These are phyloP conservation scores for Anisodus acutangulus DNA, from an alignment of 257 asterid species.

Conservation along the genomic window DNA sequence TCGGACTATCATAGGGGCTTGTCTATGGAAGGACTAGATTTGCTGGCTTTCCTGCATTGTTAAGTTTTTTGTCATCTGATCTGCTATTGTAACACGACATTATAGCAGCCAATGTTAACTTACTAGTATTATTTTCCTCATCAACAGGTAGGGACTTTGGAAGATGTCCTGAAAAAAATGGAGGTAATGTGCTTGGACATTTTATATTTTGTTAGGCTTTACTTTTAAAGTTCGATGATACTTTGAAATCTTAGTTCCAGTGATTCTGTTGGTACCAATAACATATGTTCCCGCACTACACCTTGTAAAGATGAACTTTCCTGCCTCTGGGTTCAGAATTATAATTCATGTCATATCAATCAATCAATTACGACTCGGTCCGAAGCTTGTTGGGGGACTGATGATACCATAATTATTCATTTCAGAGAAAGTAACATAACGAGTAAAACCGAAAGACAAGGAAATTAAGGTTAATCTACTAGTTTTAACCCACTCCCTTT, in stretches of 20 bases:
- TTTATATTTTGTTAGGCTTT: background rate
- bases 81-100: background rate
- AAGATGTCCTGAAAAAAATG: constrained; percentile 92
- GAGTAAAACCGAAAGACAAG: background rate
- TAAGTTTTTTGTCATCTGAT: background rate
- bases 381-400: background rate
- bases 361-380: background rate
- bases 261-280: background rate
- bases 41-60: background rate
- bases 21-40: background rate
- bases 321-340: background rate
- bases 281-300: background rate
- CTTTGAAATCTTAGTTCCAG: background rate
- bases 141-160: constrained; percentile 93
- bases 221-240: background rate
- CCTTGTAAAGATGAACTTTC: background rate
- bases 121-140: constrained; percentile 23
- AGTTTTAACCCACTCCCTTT: background rate
- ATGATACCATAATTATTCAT: background rate
- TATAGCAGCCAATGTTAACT: background rate
- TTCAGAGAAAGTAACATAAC: background rate
- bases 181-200: constrained; percentile 58
- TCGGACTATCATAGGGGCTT: background rate
- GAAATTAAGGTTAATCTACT: background rate
- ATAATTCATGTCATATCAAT: background rate